phyloP scores from a whole-genome alignment of 192 early-diverging fungal species.

The Gryganskiella cystojenkinii region DNA sequence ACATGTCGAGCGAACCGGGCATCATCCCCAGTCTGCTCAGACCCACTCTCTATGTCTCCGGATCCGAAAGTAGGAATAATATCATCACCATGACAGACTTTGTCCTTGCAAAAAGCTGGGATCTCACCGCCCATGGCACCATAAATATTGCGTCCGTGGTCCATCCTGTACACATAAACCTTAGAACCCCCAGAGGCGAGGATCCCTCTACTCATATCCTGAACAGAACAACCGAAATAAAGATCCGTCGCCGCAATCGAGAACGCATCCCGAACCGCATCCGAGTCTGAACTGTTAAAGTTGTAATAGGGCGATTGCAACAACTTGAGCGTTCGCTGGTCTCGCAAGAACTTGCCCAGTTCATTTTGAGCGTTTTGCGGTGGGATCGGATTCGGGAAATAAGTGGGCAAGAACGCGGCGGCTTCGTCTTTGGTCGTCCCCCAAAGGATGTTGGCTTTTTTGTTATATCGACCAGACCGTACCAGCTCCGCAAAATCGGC shows the following conservation, averaged over 20 bases:
- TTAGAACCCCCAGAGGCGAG: no score
- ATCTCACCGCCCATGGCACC: neutral
- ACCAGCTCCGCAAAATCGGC: conserved; percentile 13
- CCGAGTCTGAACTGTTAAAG: neutral
- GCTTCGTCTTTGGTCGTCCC: conserved; percentile 8
- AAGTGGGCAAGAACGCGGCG: neutral
- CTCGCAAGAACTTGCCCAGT: neutral
- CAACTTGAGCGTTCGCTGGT: neutral
- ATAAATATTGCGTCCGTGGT: neutral
- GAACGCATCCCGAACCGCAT: conserved; percentile 3
- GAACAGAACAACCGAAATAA: conserved; percentile 1
- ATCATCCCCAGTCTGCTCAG: conserved; percentile 11
- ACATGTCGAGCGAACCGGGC: conserved; percentile 17
- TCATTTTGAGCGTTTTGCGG: neutral
- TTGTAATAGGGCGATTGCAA: conserved; percentile 16
- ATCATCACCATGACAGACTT: conserved; percentile 16
- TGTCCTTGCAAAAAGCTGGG: neutral
- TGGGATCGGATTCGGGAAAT: neutral
- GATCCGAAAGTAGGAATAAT: conserved; percentile 7
- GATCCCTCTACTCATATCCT: neutral
- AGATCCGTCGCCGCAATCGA: neutral
- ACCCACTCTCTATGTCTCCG: neutral
- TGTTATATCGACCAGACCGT: conserved; percentile 2
- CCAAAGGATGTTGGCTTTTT: conserved; percentile 16
- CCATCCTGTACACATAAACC: conserved; percentile 1